Evolutionary conservation across 176 grass and related monocot genomes (phyloP).

Genomic region (Puya raimondii): DNA sequence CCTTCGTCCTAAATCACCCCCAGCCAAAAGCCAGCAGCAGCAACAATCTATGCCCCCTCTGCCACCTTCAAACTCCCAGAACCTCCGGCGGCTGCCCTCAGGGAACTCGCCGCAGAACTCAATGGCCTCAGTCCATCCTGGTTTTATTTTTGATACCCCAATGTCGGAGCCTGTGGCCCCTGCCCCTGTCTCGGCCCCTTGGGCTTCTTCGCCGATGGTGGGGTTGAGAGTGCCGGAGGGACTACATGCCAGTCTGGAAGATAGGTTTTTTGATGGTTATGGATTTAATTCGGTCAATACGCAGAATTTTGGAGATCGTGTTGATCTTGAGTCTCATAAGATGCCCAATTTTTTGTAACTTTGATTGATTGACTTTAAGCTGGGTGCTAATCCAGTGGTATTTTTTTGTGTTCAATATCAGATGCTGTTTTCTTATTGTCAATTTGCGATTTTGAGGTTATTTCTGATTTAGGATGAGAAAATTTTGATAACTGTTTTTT

Average conservation of each 20-base stretch:
- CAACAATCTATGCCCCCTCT: not conserved
- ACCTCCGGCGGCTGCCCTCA: conserved; percentile 20
- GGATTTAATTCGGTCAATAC: conserved; percentile 30
- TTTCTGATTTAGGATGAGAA: too few species aligned
- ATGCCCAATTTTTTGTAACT: conserved; percentile 30
- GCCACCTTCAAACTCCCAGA: conserved; percentile 27
- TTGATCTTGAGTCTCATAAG: conserved; percentile 18
- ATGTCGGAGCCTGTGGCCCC: too few species aligned
- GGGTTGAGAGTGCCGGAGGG: conserved; percentile 34
- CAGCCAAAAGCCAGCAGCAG: conserved; percentile 48
- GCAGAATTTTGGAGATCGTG: conserved; percentile 23
- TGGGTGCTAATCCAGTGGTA: too few species aligned
- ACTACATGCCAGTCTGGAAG: conserved; percentile 10
- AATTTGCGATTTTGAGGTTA: too few species aligned
- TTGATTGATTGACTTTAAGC: too few species aligned
- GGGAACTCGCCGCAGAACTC: conserved; percentile 24
- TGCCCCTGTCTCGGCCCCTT: conserved; percentile 23
- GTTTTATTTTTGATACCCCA: not conserved
- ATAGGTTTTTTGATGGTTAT: conserved; percentile 26
- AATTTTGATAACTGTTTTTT: too few species aligned
- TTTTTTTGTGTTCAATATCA: too few species aligned
- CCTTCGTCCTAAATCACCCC: conserved; percentile 75
- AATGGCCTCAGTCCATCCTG: conserved; percentile 16
- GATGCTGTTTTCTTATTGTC: too few species aligned
- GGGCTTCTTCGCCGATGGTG: conserved; percentile 25